Base-by-base conservation (phyloP, 768 basidiomycete genomes). In the Mycena indigotica region DNA sequence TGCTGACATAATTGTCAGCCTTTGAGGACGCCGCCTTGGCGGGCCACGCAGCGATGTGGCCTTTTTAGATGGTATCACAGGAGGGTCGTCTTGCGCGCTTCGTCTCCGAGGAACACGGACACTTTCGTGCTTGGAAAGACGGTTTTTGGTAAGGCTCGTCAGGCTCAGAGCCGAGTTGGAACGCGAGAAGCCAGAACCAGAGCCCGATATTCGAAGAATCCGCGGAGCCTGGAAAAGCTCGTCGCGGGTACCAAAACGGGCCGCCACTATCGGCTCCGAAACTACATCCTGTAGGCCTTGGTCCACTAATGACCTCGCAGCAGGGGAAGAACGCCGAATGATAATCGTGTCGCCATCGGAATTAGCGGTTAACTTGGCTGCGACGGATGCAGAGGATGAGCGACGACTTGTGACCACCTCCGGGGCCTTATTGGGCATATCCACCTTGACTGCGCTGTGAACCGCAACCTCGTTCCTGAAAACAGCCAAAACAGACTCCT, bases 201-300 rank as follows among this genome's bases (percentile, higher is more conserved):
- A 59, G 2, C 70, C 73, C 5, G 75, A 71, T 35, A 54, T 40
- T 21, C 75, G 72, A 44, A 75, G 70, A 55, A 74, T 71, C 63
- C 73, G 80, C 35, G 80, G 79, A 19, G 77, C 75, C 65, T 82
- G 81, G 70, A 88, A 87, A 51, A 89, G 74, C 57, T 84, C 83
- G 65, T 87, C 86, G 55, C 80, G 83, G 38, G 79, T 77, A 53
- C 77, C 81, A 6, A 80, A 81, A 40, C 95, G 83, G 16, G 87
- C 89, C 2, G 82, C 79, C 25, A 87, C 72, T 61, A 89, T 89
- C 23, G 78, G 77, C 57, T 88, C 85, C 12, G 93, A 94, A 64
- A 89, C 85, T 56, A 97, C 84, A 66, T 96, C 95, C 45, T 82
- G 79, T 17, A 98, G 75, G 12, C 85, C 86, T 41, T 87, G 83